Base-by-base conservation (phyloP, 2,329 filamentous ascomycete genomes). In the Gnomoniopsis smithogilvyi region DNA sequence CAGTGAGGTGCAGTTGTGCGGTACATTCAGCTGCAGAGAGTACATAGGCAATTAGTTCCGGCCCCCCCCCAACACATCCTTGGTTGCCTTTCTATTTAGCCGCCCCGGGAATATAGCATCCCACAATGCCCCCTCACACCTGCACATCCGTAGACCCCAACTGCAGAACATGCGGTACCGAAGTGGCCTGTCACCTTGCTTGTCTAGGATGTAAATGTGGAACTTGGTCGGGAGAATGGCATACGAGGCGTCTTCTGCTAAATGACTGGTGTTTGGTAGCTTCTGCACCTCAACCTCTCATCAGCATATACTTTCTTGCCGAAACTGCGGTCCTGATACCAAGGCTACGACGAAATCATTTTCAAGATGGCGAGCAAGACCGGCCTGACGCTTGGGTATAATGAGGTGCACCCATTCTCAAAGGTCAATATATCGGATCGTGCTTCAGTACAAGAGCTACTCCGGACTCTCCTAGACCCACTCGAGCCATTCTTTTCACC, bases 401-500 rank as follows among this genome's bases (percentile, higher is more conserved):
- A 76, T 62, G 75, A 71, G 60, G 66, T 72, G n/a, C 83, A 86
- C 65, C 82, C 83, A 21, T 86, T 86, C 70, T 76, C 80, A 41
- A 71, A 74, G 59, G 75, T 85, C 51, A 67, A 76, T 24, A 75
- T 86, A 50, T 72, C 73, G 33, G 76, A 82, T 68, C 77, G 80
- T 22, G 69, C 74, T 26, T 84, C 81, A 2, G 80, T 88, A n/a
- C 84, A 88, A 65, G 73, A 82, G 51, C 83, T 87, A 12, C 79
- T 88, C 15, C 74, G 75, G 41, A 80, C 85, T 3, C 77, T 93
- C 11, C 81, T 93, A 26, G 86, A 90, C 66, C 89, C 90, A 10
- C 77, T 93, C 6, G 78, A 86, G 60, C 82, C 86, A 2, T 90
- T 90, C 72, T 90, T 91, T 72, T 92, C 89, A 1, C 84, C 86